Conservation (phyloP, 164 flowering plant genomes). For the Vitis riparia region DNA sequence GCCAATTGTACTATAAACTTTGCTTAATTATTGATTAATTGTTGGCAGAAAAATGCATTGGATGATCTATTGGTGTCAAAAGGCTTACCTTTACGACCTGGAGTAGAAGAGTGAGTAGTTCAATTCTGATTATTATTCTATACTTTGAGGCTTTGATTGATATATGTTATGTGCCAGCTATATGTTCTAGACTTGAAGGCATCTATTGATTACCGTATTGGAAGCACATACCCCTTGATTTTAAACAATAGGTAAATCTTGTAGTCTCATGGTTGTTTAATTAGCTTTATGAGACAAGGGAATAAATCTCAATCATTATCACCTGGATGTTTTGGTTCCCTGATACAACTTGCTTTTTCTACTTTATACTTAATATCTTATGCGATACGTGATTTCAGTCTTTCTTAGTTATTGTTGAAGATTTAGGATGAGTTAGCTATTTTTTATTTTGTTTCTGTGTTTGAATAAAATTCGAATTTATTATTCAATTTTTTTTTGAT, state of each 20-base stretch:
- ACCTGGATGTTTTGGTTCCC: not conserved
- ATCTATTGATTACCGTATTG: not conserved
- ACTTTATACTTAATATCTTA: not conserved
- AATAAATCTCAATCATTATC: not conserved
- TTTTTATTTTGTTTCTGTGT: too few relatives aligned
- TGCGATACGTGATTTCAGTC: not conserved
- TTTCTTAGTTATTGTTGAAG: not conserved
- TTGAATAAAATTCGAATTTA: too few relatives aligned
- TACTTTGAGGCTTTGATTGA: not conserved
- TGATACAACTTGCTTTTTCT: not conserved
- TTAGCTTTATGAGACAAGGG: not conserved
- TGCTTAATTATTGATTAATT: slow-evolving; percentile 16
- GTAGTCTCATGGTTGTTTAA: not conserved
- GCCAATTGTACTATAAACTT: not conserved
- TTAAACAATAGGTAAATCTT: not conserved
- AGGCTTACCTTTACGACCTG: slow-evolving; percentile 73
- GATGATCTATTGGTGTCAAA: slow-evolving; percentile 64
- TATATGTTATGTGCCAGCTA: not conserved
- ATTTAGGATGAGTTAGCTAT: too few relatives aligned
- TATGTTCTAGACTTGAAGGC: not conserved
- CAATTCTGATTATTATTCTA: not conserved
- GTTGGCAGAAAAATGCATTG: slow-evolving; percentile 75
- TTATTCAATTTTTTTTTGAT: too few relatives aligned
- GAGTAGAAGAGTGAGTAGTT: slow-evolving; percentile 70
- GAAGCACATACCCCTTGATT: not conserved